Evolutionary conservation across 495 filamentous ascomycete genomes (phyloP).

Genomic region (Beverwykella pulmonaria): DNA sequence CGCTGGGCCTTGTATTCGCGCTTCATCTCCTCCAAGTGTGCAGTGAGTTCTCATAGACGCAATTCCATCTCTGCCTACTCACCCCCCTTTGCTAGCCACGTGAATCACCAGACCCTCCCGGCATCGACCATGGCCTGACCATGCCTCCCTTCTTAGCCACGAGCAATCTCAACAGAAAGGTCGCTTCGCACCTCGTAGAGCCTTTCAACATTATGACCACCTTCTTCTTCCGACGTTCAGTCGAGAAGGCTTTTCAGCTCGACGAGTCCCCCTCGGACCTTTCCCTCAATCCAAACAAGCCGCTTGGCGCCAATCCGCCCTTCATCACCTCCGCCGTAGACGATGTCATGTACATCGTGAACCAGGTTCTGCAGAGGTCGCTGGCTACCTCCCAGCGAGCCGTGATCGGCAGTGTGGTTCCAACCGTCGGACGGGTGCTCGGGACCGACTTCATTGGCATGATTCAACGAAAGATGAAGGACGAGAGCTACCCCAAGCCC

Average conservation of each 20-base stretch:
- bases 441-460: conserved; percentile 93
- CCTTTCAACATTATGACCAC: conserved; percentile 88
- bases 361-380: conserved; percentile 82
- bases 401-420: conserved; percentile 74
- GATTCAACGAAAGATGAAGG: conserved; percentile 96
- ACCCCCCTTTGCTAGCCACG: conserved; percentile 40
- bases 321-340: conserved; percentile 95
- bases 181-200: conserved; percentile 66
- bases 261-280: conserved; percentile 87
- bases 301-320: conserved; percentile 72
- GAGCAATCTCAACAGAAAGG: conserved; percentile 75
- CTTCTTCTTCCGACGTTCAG: conserved; percentile 93
- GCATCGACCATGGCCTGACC: conserved; percentile 44
- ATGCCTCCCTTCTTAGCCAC: conserved; percentile 72
- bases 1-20: conserved; percentile 91
- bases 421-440: conserved; percentile 80
- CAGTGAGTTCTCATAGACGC: conserved; percentile 54
- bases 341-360: conserved; percentile 99
- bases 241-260: conserved; percentile 97
- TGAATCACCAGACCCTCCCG: conserved; percentile 17
- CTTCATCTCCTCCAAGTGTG: conserved; percentile 83
- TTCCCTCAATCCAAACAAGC: conserved; percentile 67
- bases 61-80: conserved; percentile 17
- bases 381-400: conserved; percentile 79
- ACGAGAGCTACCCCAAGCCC: conserved; percentile 84